Conservation (phyloP, 2,329 filamentous ascomycete species). For the Alternaria metachromatica region DNA sequence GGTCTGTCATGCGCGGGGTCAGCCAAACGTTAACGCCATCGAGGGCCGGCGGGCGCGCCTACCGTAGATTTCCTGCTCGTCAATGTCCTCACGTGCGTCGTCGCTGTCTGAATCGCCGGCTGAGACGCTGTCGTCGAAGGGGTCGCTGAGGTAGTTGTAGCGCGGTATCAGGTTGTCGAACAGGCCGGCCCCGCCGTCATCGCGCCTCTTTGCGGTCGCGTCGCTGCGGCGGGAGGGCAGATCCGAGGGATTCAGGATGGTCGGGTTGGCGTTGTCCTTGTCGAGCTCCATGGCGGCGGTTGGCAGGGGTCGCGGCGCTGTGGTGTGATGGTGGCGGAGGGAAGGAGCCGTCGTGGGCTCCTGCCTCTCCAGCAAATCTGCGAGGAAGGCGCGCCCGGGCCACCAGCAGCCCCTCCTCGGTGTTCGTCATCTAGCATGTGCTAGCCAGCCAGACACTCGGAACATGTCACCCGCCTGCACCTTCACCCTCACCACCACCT, state of each 20-base stretch:
- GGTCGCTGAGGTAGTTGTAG: slow-evolving; percentile 58
- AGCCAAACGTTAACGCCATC: slow-evolving; percentile 18
- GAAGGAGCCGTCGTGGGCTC: slow-evolving; percentile 17
- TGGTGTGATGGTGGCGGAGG: slow-evolving; percentile 1
- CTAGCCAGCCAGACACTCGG: slow-evolving; percentile 7
- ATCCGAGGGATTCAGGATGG: slow-evolving; percentile 85
- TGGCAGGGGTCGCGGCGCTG: neutral
- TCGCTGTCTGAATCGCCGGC: slow-evolving; percentile 61
- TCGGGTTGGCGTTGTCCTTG: slow-evolving; percentile 85
- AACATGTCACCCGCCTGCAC: slow-evolving; percentile 8
- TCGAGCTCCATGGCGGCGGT: slow-evolving; percentile 50
- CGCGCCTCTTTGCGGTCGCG: slow-evolving; percentile 48
- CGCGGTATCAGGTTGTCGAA: slow-evolving; percentile 62
- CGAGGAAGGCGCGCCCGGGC: slow-evolving; percentile 5
- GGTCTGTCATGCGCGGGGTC: slow-evolving; percentile 63
- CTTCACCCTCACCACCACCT: slow-evolving; percentile 5
- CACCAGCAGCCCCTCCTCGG: neutral
- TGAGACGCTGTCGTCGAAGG: slow-evolving; percentile 51
- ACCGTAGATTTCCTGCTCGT: slow-evolving; percentile 98
- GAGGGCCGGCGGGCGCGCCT: slow-evolving; percentile 11
- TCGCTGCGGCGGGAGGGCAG: slow-evolving; percentile 77
- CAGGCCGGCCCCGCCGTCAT: slow-evolving; percentile 59
- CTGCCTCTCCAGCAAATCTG: slow-evolving; percentile 11
- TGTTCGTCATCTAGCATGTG: slow-evolving; percentile 4
- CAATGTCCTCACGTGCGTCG: slow-evolving; percentile 78